Evolutionary conservation across 2,329 filamentous ascomycete genomes (phyloP), one percentile per base, ranked within the genome.

Genomic region (Thyridium curvatum): DNA sequence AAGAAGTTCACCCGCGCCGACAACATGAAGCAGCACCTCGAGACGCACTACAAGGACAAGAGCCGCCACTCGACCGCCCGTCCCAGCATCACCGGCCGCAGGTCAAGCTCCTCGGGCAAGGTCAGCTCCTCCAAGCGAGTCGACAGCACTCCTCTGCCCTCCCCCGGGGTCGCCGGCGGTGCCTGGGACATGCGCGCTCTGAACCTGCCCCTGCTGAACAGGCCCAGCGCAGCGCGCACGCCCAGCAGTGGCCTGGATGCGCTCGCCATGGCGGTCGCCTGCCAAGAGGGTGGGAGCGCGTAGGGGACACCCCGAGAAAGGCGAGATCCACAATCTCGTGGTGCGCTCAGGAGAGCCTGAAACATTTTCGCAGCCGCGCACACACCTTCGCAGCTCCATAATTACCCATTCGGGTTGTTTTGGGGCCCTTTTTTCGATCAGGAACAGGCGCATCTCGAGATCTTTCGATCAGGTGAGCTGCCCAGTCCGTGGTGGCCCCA

Each of bases 1-100:
- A 88, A 88, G 65, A 85, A 84, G 53, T 90, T 90, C 51, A 88
- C 84, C 10, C 82, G 85, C 46, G 81, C 83, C 50, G 85, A 90
- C 69, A 90, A 90, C 68, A 90, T 90, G 85, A 87, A 88, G 69
- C 85, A 89, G 63, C 85, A 90, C 53, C 72, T 86, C 21, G 77
- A 86, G 52, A 89, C 84, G 1, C 85, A 90, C 58, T 82, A 77
- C 61, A 81, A 80, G 60, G 73, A 79, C 46, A 76, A 75, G 62
- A 64, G 64, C 26, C 67, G 72, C 18, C 61, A 64, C 3, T 62
- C 65, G 3, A 50, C 53, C n/a, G 50, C 51, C 8, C 44, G 58
- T 9, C 47, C 50, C 12, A 49, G 52, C 3, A 33, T 51, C 6
- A 45, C 47, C 8, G 45, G 46, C 12, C 41, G 46, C 18, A 45